A percentile compares a stretch with the other conserved stretches of the same genome.
Evolutionary conservation across 371 early-diverging fungal genomes (phyloP).

Genomic region (Rhizopus arrhizus): DNA sequence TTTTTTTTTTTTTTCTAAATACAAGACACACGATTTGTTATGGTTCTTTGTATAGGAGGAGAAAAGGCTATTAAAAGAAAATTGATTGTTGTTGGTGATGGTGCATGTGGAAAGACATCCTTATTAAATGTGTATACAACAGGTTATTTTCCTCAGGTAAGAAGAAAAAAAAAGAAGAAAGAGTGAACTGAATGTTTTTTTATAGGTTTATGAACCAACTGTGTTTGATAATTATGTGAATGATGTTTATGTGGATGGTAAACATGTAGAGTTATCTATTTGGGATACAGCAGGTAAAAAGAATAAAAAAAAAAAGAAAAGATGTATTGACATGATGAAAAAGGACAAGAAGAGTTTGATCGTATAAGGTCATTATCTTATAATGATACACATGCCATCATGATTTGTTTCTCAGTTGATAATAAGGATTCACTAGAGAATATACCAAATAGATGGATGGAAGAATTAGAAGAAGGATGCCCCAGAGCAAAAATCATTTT

Average conservation of each 20-base stretch:
- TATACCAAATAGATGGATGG: slow-evolving; percentile 57
- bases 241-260: slow-evolving; percentile 77
- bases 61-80: slow-evolving; percentile 18
- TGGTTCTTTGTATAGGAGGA: slow-evolving; percentile 6
- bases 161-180: slow-evolving; percentile 5
- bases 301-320: background rate
- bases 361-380: slow-evolving; percentile 56
- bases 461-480: slow-evolving; percentile 50
- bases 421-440: slow-evolving; percentile 59
- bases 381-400: slow-evolving; percentile 54
- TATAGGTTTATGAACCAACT: slow-evolving; percentile 64
- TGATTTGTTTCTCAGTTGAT: slow-evolving; percentile 65
- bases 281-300: slow-evolving; percentile 92
- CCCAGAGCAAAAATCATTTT: slow-evolving; percentile 51
- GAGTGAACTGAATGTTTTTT: slow-evolving; percentile 1
- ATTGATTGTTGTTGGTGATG: slow-evolving; percentile 53
- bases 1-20: background rate
- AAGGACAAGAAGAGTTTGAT: slow-evolving; percentile 72
- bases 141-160: slow-evolving; percentile 63
- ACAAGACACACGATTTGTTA: background rate
- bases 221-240: slow-evolving; percentile 90
- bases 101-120: slow-evolving; percentile 71
- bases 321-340: background rate
- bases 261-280: slow-evolving; percentile 77
- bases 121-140: slow-evolving; percentile 59